phyloP scores from a whole-genome alignment of 2,329 filamentous ascomycete genomes.

The Ustilaginoidea virens region DNA sequence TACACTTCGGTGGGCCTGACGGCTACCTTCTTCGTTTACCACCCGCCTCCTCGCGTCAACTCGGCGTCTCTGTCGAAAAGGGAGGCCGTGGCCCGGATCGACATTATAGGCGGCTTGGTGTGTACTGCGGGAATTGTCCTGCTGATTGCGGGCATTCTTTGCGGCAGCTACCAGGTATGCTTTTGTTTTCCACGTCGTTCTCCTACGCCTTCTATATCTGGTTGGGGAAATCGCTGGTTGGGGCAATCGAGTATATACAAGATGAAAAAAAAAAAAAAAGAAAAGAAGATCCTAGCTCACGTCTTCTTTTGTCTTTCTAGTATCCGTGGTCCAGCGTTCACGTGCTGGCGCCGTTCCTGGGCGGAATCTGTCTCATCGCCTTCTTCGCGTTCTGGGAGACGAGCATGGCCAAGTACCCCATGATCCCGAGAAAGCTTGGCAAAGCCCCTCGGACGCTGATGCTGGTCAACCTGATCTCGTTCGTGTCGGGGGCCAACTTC shows the following conservation, averaged over 20 bases:
- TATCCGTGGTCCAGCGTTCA: slow-evolving; percentile 20
- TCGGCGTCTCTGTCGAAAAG: slow-evolving; percentile 13
- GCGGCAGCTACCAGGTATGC: slow-evolving; percentile 20
- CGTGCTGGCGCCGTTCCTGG: slow-evolving; percentile 23
- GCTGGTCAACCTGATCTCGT: slow-evolving; percentile 40
- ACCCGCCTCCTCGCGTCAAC: slow-evolving; percentile 32
- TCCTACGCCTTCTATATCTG: too few species aligned
- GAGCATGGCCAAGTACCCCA: slow-evolving; percentile 23
- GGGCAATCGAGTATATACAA: too few species aligned
- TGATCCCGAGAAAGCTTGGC: slow-evolving; percentile 20
- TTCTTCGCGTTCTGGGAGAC: slow-evolving; percentile 21
- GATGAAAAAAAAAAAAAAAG: too few species aligned
- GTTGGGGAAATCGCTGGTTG: too few species aligned
- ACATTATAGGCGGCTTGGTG: slow-evolving; percentile 34
- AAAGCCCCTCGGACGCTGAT: slow-evolving; percentile 24
- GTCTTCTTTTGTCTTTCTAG: too few species aligned
- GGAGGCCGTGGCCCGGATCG: slow-evolving; percentile 28
- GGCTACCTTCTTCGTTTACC: slow-evolving; percentile 35
- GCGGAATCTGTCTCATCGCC: slow-evolving; percentile 22
- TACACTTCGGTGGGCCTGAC: slow-evolving; percentile 37
- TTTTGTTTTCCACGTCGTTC: slow-evolving; percentile 5
- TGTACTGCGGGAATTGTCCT: slow-evolving; percentile 32
- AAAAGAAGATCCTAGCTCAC: too few species aligned
- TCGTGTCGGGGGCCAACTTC: slow-evolving; percentile 44
- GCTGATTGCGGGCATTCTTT: slow-evolving; percentile 32